Base-by-base conservation (phyloP, 2,329 filamentous ascomycete species). In the Paecilomyces dactylethromorphus region DNA sequence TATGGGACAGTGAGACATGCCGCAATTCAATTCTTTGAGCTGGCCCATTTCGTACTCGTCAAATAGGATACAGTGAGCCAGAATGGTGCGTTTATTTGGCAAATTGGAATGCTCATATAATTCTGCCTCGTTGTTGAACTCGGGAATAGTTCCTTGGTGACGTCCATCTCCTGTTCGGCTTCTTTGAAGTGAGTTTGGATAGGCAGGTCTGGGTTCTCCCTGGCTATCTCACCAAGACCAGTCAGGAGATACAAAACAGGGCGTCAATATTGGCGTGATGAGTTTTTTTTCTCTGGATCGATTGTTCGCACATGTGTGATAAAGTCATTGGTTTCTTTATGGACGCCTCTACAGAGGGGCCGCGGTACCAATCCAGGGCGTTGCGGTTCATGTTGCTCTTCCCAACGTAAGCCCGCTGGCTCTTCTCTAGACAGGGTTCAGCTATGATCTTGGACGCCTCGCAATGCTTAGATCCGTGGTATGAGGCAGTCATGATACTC, bases 101-200 rank as follows among this genome's bases (percentile, higher is more conserved):
- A 89, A 71, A 0, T 79, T 79, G 59, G 80, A 86, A 62, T 76
- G 68, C 10, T 76, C 72, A 65, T 88, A 89, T 3, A 89, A 73
- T 56, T 87, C 84, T 0, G 79, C 82, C 68, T 88, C 85, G 57
- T 77, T 84, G 1, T 66, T 63, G 55, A 84, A 84, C 0, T 77
- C 69, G 0, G 84, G 84, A 63, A 88, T 2, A 88, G 71, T 0
- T 76, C 68, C 7, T 69, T 71, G 0, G 85, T 88, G 21, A 80
- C 79, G 1, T 74, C 63, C 56, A 86, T 83, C 68, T 88, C 86
- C 60, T 85, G 81, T 64, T 79, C 75, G 0, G 85, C 84, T 66
- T 88, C 86, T 69, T 87, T 84, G 74, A 88, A 87, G 68, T 88
- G 86, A 2, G 85, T 88, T 70, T 89, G 86, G 32, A 89, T 82